Conservation (phyloP, 2,329 filamentous ascomycete genomes). For the Sordariomycetes sp. region DNA sequence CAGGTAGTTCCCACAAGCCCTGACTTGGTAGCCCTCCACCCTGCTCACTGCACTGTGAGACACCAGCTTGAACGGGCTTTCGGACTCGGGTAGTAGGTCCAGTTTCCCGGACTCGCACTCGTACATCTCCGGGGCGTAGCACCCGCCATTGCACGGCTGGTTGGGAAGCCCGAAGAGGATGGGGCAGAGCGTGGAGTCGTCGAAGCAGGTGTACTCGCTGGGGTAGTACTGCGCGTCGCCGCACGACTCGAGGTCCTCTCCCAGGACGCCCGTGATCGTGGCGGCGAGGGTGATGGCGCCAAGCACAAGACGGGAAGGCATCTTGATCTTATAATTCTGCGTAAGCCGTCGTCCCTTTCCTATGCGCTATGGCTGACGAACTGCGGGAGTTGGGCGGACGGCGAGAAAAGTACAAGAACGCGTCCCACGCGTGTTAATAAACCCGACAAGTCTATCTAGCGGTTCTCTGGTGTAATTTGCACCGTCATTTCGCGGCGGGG, state of each 20-base stretch:
- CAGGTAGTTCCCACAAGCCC: constrained; percentile 3
- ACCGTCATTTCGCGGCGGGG: too few species aligned
- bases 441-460: too few species aligned
- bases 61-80: constrained; percentile 1
- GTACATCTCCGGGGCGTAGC: constrained; percentile 5
- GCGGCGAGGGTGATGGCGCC: constrained; percentile 3
- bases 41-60: background rate
- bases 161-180: constrained; percentile 3
- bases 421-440: too few species aligned
- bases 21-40: background rate
- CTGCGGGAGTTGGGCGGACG: too few species aligned
- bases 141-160: constrained; percentile 1
- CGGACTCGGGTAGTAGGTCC: background rate
- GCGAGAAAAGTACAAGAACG: too few species aligned
- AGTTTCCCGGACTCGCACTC: background rate
- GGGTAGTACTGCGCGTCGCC: constrained; percentile 4
- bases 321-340: background rate
- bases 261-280: background rate
- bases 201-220: constrained; percentile 6
- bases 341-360: too few species aligned
- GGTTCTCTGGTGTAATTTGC: too few species aligned
- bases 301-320: constrained; percentile 1
- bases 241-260: constrained; percentile 4
- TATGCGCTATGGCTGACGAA: too few species aligned
- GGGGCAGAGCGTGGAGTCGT: constrained; percentile 3